Evolutionary conservation across 257 asterid species (phyloP).

Genomic region (Perilla frutescens): DNA sequence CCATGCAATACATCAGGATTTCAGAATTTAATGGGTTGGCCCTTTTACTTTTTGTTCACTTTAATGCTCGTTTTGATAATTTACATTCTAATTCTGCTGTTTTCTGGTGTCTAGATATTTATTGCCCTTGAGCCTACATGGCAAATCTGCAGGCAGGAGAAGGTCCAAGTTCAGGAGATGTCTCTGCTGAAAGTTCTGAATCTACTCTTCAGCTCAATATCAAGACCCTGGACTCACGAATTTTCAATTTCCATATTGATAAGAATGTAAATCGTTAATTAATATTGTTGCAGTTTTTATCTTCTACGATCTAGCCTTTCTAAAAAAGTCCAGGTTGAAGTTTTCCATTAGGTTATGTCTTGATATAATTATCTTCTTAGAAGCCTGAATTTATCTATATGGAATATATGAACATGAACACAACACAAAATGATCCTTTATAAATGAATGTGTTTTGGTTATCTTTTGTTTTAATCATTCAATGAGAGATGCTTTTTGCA

Average conservation of each 20-base stretch:
- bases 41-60: neutral
- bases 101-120: conserved; percentile 32
- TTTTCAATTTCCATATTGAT: conserved; percentile 58
- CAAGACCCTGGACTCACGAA: conserved; percentile 80
- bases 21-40: neutral
- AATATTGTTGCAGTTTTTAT: neutral
- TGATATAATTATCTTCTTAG: neutral
- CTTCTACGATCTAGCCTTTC: conserved; percentile 4
- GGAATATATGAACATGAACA: neutral
- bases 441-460: neutral
- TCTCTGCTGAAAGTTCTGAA: conserved; percentile 52
- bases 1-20: neutral
- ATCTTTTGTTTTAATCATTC: conserved; percentile 2
- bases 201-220: conserved; percentile 66
- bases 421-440: neutral
- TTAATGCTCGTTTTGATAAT: neutral
- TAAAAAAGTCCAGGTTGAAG: neutral
- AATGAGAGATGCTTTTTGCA: conserved; percentile 16
- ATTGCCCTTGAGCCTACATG: conserved; percentile 47
- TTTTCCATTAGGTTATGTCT: neutral
- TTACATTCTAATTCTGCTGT: neutral
- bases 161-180: conserved; percentile 53
- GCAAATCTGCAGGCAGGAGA: conserved; percentile 58
- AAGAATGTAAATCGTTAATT: conserved; percentile 55
- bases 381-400: neutral